Conservation (phyloP, 106 monocot genomes). For the Vanilla planifolia region DNA sequence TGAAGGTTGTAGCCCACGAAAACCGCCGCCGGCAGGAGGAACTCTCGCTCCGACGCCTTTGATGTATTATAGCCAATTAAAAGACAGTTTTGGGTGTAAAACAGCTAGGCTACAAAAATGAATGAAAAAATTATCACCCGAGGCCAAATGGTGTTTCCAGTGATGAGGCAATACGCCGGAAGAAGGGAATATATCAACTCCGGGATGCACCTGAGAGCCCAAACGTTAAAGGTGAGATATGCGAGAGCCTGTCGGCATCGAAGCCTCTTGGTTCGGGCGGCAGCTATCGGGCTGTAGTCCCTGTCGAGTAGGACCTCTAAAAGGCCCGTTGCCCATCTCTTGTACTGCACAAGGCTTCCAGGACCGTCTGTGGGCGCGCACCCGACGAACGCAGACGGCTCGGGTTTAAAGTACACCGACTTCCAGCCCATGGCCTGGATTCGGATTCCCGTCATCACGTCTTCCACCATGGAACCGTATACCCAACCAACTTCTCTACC, state of each 20-base stretch:
- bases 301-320: constrained; percentile 14
- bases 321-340: constrained; percentile 48
- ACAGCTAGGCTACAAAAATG: neutral
- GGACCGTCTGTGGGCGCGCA: constrained; percentile 32
- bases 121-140: neutral
- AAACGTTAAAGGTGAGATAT: constrained; percentile 14
- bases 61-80: no score
- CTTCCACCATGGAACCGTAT: constrained; percentile 30
- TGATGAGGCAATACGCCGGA: constrained; percentile 29
- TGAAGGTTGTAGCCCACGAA: constrained; percentile 17
- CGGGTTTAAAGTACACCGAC: neutral
- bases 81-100: neutral
- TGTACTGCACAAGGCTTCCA: constrained; percentile 25
- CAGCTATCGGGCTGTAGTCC: constrained; percentile 18
- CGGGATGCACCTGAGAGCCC: constrained; percentile 10
- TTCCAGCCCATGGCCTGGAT: constrained; percentile 42
- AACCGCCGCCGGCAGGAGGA: constrained; percentile 12
- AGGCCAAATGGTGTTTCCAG: constrained; percentile 16
- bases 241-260: constrained; percentile 31
- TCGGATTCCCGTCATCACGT: constrained; percentile 21
- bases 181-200: constrained; percentile 35
- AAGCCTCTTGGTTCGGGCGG: constrained; percentile 12
- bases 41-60: constrained; percentile 18
- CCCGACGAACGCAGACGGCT: constrained; percentile 31
- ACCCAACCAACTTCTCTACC: constrained; percentile 46